These are phyloP conservation scores for Eimeria tenella DNA, from an alignment of 169 alveolate species.

Conservation along the genomic window DNA sequence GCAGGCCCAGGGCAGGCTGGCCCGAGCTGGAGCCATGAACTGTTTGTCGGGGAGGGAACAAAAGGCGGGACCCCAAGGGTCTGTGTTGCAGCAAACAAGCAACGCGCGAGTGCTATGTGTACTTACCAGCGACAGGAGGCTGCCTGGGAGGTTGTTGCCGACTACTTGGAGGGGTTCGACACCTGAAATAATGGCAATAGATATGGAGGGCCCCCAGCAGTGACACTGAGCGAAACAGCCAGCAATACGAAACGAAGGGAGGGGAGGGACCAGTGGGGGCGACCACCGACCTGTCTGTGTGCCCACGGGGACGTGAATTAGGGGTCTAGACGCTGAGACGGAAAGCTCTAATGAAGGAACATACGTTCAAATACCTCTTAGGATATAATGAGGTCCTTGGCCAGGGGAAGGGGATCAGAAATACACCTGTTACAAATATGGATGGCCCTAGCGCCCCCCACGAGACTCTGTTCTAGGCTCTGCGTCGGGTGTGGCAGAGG, in stretches of 20 bases:
- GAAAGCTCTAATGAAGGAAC: background rate
- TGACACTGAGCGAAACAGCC: no score
- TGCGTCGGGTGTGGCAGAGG: background rate
- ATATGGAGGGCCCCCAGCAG: no score
- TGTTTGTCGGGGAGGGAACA: background rate
- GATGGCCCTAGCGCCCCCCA: background rate
- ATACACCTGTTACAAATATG: background rate
- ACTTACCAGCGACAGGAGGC: background rate
- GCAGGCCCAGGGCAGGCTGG: background rate
- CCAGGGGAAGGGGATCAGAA: background rate
- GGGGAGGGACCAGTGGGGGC: constrained; percentile 51
- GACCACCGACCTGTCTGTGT: constrained; percentile 28
- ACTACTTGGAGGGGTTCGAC: background rate
- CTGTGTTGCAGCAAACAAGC: background rate
- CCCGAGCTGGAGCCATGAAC: background rate
- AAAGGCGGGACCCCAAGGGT: background rate
- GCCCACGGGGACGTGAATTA: no score
- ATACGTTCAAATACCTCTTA: background rate
- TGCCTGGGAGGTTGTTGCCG: background rate
- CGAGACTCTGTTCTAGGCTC: background rate
- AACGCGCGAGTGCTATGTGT: background rate
- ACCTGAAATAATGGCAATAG: background rate
- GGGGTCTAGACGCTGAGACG: no score
- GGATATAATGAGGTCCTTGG: background rate
- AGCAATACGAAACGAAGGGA: no score